Evolutionary conservation across 768 basidiomycete species (phyloP).

Genomic region (Paxillus ammoniavirescens): DNA sequence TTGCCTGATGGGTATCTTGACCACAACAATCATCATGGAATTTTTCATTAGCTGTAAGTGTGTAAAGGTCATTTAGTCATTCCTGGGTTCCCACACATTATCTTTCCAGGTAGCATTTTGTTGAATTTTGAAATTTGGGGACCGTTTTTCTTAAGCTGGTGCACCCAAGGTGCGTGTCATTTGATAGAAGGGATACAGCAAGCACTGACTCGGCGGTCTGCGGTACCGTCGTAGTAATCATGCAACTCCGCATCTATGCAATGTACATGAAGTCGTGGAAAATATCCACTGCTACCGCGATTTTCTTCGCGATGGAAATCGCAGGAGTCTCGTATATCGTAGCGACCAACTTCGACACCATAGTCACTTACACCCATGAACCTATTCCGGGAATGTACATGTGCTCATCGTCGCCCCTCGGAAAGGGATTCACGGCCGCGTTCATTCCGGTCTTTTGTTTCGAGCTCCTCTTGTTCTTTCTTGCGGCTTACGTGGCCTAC

Average conservation of each 20-base stretch:
- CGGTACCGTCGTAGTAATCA: background rate
- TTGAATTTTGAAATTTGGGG: slow-evolving; percentile 8
- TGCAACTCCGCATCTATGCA: slow-evolving; percentile 10
- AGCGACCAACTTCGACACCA: background rate
- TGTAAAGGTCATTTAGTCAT: background rate
- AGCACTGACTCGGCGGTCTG: background rate
- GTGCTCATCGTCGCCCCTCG: slow-evolving; percentile 3
- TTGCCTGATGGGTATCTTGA: background rate
- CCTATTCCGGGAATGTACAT: slow-evolving; percentile 5
- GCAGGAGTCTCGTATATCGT: slow-evolving; percentile 2
- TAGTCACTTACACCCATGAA: slow-evolving; percentile 3
- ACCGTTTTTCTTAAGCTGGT: slow-evolving; percentile 4
- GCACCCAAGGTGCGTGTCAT: slow-evolving; percentile 3
- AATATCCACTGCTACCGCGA: background rate
- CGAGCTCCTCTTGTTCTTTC: slow-evolving; percentile 3
- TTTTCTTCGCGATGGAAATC: slow-evolving; percentile 2
- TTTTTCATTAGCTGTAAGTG: background rate
- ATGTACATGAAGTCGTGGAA: slow-evolving; percentile 9
- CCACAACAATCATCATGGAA: background rate
- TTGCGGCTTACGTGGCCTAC: slow-evolving; percentile 3
- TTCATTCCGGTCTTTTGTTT: slow-evolving; percentile 5
- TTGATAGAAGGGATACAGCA: background rate
- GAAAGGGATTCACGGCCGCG: slow-evolving; percentile 1
- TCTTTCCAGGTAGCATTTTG: slow-evolving; percentile 1
- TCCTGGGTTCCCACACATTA: background rate